These are phyloP conservation scores for Phylloporus sp. DNA, from an alignment of 768 basidiomycete genomes.

Conservation along the genomic window DNA sequence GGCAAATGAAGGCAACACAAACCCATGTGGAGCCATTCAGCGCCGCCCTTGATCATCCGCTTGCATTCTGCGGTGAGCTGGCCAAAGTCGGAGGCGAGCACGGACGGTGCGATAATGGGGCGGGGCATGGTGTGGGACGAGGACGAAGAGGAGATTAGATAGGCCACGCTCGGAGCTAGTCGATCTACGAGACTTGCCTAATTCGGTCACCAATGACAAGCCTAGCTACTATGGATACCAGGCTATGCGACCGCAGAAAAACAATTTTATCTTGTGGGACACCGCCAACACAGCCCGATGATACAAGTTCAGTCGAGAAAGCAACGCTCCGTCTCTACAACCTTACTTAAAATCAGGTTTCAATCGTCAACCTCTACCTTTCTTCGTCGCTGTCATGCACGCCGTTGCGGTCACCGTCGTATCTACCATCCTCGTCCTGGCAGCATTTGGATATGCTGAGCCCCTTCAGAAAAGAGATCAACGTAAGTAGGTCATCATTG, in stretches of 20 bases:
- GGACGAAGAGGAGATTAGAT: slow-evolving; percentile 5
- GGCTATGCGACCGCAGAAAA: background rate
- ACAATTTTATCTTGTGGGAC: too few species aligned
- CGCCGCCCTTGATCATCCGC: slow-evolving; percentile 92
- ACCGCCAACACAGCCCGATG: background rate
- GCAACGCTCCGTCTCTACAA: background rate
- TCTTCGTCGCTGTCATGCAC: slow-evolving; percentile 9
- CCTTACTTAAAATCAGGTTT: background rate
- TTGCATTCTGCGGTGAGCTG: slow-evolving; percentile 93
- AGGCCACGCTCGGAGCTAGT: background rate
- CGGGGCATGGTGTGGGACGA: slow-evolving; percentile 57
- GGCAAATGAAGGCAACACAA: slow-evolving; percentile 2
- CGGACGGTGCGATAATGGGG: slow-evolving; percentile 94
- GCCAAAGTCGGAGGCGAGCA: slow-evolving; percentile 96
- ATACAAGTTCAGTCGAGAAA: background rate
- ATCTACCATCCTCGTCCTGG: slow-evolving; percentile 35
- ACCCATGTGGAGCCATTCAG: slow-evolving; percentile 99
- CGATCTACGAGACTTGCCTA: slow-evolving; percentile 28
- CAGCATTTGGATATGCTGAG: slow-evolving; percentile 34
- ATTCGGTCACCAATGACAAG: slow-evolving; percentile 8
- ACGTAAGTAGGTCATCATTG: slow-evolving; percentile 29
- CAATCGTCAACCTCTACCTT: background rate
- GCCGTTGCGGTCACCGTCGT: slow-evolving; percentile 33
- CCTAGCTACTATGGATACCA: too few species aligned
- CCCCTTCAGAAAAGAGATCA: slow-evolving; percentile 40